Percentiles rank a stretch among this genome's conserved stretches.
phyloP scores from a whole-genome alignment of 805 yeast species.

The Candida verbasci region DNA sequence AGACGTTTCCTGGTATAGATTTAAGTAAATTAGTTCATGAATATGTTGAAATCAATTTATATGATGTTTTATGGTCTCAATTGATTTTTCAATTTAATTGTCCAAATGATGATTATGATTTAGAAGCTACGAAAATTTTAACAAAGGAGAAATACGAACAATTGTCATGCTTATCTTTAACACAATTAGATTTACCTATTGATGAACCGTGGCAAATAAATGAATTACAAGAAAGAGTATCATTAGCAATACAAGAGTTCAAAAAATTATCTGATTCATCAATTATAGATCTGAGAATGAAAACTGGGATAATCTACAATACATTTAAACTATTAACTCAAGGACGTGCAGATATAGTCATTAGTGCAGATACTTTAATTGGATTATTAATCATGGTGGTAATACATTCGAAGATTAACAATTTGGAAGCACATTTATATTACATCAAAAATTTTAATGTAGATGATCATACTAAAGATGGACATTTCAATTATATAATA shows the following conservation, averaged over 20 bases:
- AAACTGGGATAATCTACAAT: slow-evolving; percentile 44
- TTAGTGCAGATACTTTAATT: slow-evolving; percentile 69
- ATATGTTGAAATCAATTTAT: slow-evolving; percentile 67
- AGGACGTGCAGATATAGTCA: slow-evolving; percentile 4
- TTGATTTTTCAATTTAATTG: slow-evolving; percentile 30
- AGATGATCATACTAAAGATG: slow-evolving; percentile 33
- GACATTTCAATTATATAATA: slow-evolving; percentile 69
- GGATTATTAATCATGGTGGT: slow-evolving; percentile 71
- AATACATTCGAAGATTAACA: slow-evolving; percentile 52
- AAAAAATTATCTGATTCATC: slow-evolving; percentile 39
- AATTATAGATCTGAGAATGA: slow-evolving; percentile 39
- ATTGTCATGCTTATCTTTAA: slow-evolving; percentile 40
- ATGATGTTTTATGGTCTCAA: slow-evolving; percentile 62
- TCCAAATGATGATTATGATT: slow-evolving; percentile 20
- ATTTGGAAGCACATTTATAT: slow-evolving; percentile 58
- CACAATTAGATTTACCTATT: slow-evolving; percentile 47
- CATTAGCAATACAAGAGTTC: slow-evolving; percentile 50
- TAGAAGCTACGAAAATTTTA: slow-evolving; percentile 22
- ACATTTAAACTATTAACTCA: slow-evolving; percentile 51
- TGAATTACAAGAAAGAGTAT: slow-evolving; percentile 35
- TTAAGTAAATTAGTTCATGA: slow-evolving; percentile 55
- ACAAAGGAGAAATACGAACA: slow-evolving; percentile 28
- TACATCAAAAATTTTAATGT: slow-evolving; percentile 62
- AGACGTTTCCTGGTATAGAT: slow-evolving; percentile 38
- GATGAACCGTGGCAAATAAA: slow-evolving; percentile 37